Percentiles rank a stretch among this genome's conserved stretches.
phyloP scores from a whole-genome alignment of 805 yeast genomes.

The Lipomyces orientalis region DNA sequence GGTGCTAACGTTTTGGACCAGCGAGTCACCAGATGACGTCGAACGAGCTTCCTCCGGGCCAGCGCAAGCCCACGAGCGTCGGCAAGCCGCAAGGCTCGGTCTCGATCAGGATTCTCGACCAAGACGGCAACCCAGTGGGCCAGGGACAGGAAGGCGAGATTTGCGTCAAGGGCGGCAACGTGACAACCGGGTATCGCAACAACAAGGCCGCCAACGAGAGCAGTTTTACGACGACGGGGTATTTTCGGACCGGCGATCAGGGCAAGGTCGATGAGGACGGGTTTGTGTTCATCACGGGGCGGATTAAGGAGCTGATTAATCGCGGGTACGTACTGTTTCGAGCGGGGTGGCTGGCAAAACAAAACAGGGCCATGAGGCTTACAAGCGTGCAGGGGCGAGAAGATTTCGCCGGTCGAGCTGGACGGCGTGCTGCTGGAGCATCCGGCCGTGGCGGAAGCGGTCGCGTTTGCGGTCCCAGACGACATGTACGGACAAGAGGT shows the following conservation, averaged over 20 bases:
- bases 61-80: slow-evolving; percentile 72
- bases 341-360: background rate
- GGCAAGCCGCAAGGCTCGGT: slow-evolving; percentile 77
- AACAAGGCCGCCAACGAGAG: slow-evolving; percentile 73
- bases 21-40: slow-evolving; percentile 77
- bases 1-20: background rate
- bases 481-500: slow-evolving; percentile 73
- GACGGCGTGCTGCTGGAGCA: slow-evolving; percentile 66
- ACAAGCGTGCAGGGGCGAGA: slow-evolving; percentile 60
- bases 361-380: background rate
- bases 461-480: slow-evolving; percentile 70
- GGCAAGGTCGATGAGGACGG: slow-evolving; percentile 67
- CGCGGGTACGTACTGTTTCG: slow-evolving; percentile 50
- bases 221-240: slow-evolving; percentile 63
- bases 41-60: slow-evolving; percentile 67
- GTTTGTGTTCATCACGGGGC: slow-evolving; percentile 66
- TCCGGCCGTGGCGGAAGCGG: slow-evolving; percentile 71
- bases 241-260: slow-evolving; percentile 81
- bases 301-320: slow-evolving; percentile 75
- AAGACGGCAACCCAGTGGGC: slow-evolving; percentile 53
- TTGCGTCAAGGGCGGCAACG: slow-evolving; percentile 68
- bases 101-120: slow-evolving; percentile 62
- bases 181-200: slow-evolving; percentile 73
- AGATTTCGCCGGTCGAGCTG: slow-evolving; percentile 73
- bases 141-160: slow-evolving; percentile 71